Evolutionary conservation across 176 grass and related monocot species (phyloP).

Genomic region (Alopecurus myosuroides): DNA sequence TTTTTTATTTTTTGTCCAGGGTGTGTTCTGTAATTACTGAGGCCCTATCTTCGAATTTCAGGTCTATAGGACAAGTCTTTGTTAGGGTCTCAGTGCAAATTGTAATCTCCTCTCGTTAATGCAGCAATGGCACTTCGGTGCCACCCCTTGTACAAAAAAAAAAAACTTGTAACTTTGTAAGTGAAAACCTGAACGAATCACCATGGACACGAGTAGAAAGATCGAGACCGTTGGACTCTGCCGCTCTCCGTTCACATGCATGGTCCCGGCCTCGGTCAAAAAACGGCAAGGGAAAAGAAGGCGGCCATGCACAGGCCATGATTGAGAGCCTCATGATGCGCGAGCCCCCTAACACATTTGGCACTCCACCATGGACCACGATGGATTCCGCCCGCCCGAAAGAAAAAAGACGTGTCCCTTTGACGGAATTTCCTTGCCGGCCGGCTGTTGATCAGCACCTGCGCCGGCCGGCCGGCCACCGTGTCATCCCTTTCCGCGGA

Average conservation of each 20-base stretch:
- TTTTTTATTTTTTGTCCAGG: too few relatives aligned
- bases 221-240: not conserved
- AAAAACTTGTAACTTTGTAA: too few relatives aligned
- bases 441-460: not conserved
- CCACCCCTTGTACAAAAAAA: too few relatives aligned
- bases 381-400: not conserved
- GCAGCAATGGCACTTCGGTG: too few relatives aligned
- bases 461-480: not conserved
- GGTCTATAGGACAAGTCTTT: too few relatives aligned
- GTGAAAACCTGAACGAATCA: too few relatives aligned
- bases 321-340: constrained; percentile 21
- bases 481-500: not conserved
- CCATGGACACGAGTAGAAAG: too few relatives aligned
- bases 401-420: not conserved
- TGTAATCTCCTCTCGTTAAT: too few relatives aligned
- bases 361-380: constrained; percentile 17
- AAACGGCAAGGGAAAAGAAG: constrained; percentile 15
- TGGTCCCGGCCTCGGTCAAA: constrained; percentile 22
- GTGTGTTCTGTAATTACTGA: too few relatives aligned
- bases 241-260: not conserved
- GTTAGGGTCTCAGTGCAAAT: too few relatives aligned
- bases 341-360: constrained; percentile 16
- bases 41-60: too few relatives aligned
- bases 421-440: not conserved
- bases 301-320: not conserved